A percentile compares a stretch with the other conserved stretches of the same genome.
These are phyloP conservation scores for Gigaspora rosea DNA, from an alignment of 192 early-diverging fungal species.

Conservation along the genomic window DNA sequence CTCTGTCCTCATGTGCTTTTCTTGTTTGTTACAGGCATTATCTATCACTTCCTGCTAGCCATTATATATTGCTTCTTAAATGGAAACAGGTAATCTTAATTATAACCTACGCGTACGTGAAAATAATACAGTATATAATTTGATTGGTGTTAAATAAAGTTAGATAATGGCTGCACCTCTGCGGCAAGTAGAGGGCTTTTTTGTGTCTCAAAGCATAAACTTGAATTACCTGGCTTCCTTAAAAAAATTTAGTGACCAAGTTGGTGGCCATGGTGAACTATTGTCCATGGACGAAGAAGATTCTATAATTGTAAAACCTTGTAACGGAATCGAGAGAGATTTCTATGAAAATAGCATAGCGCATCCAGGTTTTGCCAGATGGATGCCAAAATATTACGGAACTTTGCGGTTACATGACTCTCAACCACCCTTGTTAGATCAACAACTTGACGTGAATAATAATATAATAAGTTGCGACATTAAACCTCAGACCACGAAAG, in stretches of 20 bases:
- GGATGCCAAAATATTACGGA: slow-evolving; percentile 74
- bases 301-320: slow-evolving; percentile 73
- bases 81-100: too few relatives aligned
- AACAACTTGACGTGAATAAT: background rate
- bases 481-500: background rate
- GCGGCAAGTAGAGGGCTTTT: too few relatives aligned
- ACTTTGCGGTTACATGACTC: slow-evolving; percentile 36
- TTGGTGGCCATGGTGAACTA: slow-evolving; percentile 78
- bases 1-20: too few relatives aligned
- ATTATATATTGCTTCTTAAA: too few relatives aligned
- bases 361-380: slow-evolving; percentile 54
- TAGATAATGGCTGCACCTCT: too few relatives aligned
- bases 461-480: background rate
- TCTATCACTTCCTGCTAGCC: too few relatives aligned
- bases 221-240: background rate
- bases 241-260: slow-evolving; percentile 53
- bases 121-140: too few relatives aligned
- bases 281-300: slow-evolving; percentile 59
- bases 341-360: slow-evolving; percentile 71
- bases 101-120: too few relatives aligned
- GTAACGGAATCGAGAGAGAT: slow-evolving; percentile 58
- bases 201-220: too few relatives aligned
- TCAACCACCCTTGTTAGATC: slow-evolving; percentile 30
- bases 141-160: too few relatives aligned
- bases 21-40: too few relatives aligned